Base-by-base conservation (phyloP, 2,329 filamentous ascomycete genomes). In the Pseudogymnoascus sp. region DNA sequence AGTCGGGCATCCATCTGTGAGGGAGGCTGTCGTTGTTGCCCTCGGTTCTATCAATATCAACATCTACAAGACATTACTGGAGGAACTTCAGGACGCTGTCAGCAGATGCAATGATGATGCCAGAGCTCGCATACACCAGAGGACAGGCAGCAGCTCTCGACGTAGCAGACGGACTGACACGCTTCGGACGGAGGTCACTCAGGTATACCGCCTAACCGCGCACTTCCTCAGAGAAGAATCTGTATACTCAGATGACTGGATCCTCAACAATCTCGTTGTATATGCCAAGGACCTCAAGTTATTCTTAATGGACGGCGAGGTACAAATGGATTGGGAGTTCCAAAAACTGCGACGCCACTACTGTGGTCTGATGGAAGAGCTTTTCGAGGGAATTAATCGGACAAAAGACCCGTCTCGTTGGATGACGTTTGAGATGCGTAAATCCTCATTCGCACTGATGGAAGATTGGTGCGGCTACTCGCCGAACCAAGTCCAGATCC, bases 381-480 rank as follows among this genome's bases (percentile, higher is more conserved):
- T 99, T 0, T 99, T 96, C 65, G 90, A 95, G 66, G 90, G 90
- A 5, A 90, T 96, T 67, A 94, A 92, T 66, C 82, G 86, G 58
- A 90, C 90, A 0, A 85, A 85, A 63, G 90, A 96, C 62, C 88
- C 91, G 1, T 86, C 90, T 3, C 82, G 90, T 30, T 99, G 94
- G 92, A 94, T 99, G 83, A 92, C 94, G 0, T 99, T 99, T 69
- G 94, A 99, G 71, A 90, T 92, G 10, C 82, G 95, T 38, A 96
- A 96, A 71, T 96, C 94, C 4, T 89, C 92, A 0, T 99, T 99
- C 70, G 86, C 92, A 0, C 76, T 99, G 55, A 97, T 99, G 92
- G 94, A 99, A 73, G 92, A 97, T 65, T 99, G 95, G 95, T 99
- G 94, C 71, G 94, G 94, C 2, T 96, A 95, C 71, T 96, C 92